These are phyloP conservation scores for Elaphomyces granulatus DNA, from an alignment of 495 filamentous ascomycete genomes.

Conservation along the genomic window DNA sequence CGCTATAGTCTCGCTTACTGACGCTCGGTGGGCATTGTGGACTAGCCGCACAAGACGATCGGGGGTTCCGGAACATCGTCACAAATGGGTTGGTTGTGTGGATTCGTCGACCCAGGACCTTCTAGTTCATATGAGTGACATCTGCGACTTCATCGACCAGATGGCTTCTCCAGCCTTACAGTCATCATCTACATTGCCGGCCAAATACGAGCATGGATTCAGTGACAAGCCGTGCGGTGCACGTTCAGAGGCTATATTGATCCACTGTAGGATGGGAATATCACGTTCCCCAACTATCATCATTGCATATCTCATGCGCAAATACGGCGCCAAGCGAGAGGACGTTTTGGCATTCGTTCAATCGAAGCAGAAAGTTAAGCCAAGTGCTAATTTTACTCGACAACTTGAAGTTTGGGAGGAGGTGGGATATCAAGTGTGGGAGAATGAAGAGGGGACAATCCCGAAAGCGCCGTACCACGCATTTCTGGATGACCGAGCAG, in stretches of 20 bases:
- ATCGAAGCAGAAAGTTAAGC: conserved; percentile 12
- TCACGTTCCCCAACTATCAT: conserved; percentile 25
- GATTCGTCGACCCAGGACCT: conserved; percentile 26
- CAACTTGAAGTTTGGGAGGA: conserved; percentile 21
- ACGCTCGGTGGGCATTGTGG: conserved; percentile 16
- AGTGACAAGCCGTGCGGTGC: conserved; percentile 5
- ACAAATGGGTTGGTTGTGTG: conserved; percentile 20
- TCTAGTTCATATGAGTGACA: conserved; percentile 16
- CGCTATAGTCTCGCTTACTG: conserved; percentile 22
- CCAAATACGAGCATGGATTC: conserved; percentile 6
- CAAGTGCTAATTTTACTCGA: conserved; percentile 12
- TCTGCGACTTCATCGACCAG: conserved; percentile 29
- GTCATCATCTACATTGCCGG: conserved; percentile 8
- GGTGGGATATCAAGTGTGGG: conserved; percentile 22
- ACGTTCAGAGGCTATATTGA: conserved; percentile 13
- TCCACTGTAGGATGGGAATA: conserved; percentile 24
- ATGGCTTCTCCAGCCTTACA: conserved; percentile 13
- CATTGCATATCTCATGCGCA: conserved; percentile 22
- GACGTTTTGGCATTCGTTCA: conserved; percentile 7
- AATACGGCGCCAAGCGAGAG: conserved; percentile 3
- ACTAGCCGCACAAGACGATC: conserved; percentile 13
- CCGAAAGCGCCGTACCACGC: conserved; percentile 18
- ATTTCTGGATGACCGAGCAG: conserved; percentile 16
- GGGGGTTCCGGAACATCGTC: conserved; percentile 17
- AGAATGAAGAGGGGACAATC: conserved; percentile 13